A percentile compares a stretch with the other conserved stretches of the same genome.
These are phyloP conservation scores for Monilinia vaccinii-corymbosi DNA, from an alignment of 2,329 filamentous ascomycete genomes.

Conservation along the genomic window DNA sequence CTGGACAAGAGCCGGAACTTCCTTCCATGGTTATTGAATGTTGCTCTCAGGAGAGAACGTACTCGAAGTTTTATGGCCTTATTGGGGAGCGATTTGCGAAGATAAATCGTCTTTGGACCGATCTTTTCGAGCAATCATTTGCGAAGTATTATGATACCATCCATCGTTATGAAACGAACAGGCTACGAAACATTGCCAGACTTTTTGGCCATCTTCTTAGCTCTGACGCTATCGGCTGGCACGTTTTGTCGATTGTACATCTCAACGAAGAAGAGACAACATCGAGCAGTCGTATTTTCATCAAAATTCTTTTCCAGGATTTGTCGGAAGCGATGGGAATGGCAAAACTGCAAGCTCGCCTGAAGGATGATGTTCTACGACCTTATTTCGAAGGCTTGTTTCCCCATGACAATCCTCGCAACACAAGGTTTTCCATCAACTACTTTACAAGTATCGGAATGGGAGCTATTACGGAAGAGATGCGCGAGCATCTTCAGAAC, in stretches of 20 bases:
- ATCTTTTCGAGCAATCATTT: conserved; percentile 86
- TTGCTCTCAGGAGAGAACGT: conserved; percentile 92
- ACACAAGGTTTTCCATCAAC: conserved; percentile 96
- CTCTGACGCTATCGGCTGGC: conserved; percentile 86
- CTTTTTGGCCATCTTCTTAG: conserved; percentile 90
- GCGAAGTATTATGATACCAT: conserved; percentile 94
- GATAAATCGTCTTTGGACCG: conserved; percentile 88
- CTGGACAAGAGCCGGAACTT: conserved; percentile 79
- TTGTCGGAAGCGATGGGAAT: conserved; percentile 80
- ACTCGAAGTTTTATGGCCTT: conserved; percentile 93
- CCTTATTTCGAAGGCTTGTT: conserved; percentile 79
- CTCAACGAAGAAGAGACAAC: conserved; percentile 97
- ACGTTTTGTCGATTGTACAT: conserved; percentile 74
- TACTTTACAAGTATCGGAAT: conserved; percentile 98
- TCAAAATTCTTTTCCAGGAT: conserved; percentile 96
- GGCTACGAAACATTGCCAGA: conserved; percentile 85
- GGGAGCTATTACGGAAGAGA: conserved; percentile 87
- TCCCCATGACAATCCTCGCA: conserved; percentile 78
- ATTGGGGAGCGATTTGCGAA: conserved; percentile 94
- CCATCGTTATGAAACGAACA: conserved; percentile 92
- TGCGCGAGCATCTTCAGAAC: conserved; percentile 85
- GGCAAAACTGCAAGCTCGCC: conserved; percentile 63
- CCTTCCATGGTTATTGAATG: conserved; percentile 97
- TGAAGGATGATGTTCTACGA: conserved; percentile 70
- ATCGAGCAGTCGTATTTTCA: conserved; percentile 91